Evolutionary conservation across 129 eudicot species (phyloP).

Genomic region (Centaurea solstitialis): DNA sequence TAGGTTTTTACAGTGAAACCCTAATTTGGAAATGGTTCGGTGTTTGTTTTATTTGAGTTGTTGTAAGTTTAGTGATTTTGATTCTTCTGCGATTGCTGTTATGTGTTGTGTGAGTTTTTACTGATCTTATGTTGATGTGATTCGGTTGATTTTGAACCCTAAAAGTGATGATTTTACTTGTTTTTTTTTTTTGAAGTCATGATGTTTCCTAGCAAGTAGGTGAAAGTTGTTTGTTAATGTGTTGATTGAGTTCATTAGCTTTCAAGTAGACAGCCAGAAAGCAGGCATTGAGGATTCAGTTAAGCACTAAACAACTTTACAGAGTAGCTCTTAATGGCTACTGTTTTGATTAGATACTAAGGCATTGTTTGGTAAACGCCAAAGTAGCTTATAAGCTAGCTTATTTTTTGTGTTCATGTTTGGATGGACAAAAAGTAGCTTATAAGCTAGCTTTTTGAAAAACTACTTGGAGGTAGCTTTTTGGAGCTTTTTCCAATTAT

Average conservation of each 20-base stretch:
- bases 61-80: background rate
- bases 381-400: too few species aligned
- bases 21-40: background rate
- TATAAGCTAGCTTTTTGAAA: too few species aligned
- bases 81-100: background rate
- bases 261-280: background rate
- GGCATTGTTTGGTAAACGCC: too few species aligned
- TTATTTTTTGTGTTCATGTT: too few species aligned
- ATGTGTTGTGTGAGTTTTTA: background rate
- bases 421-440: too few species aligned
- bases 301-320: background rate
- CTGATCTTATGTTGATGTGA: background rate
- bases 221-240: background rate
- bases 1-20: background rate
- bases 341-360: background rate
- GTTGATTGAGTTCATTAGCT: background rate
- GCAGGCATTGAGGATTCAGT: background rate
- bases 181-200: too few species aligned
- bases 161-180: too few species aligned
- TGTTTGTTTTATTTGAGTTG: background rate
- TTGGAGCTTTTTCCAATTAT: too few species aligned
- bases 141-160: background rate
- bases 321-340: background rate
- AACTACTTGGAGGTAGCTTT: too few species aligned
- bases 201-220: too few species aligned